A percentile compares a stretch with the other conserved stretches of the same genome.
Evolutionary conservation across 1,139 yeast genomes (phyloP).

Genomic region (Komagataea norvegica): DNA sequence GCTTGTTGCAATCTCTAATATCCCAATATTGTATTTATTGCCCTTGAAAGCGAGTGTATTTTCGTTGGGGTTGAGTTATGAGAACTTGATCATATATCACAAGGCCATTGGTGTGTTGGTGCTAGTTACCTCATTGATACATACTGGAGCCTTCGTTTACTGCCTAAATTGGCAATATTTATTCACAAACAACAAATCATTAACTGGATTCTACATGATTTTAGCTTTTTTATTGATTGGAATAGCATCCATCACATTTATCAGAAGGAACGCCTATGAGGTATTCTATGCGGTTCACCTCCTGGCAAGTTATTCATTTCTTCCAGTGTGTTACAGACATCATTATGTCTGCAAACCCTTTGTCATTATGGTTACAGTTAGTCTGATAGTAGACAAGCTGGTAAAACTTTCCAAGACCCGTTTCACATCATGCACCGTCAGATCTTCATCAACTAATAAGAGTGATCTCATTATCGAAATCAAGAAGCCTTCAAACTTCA

Average conservation of each 20-base stretch:
- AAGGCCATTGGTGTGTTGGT: conserved; percentile 22
- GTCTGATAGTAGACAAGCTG: conserved; percentile 19
- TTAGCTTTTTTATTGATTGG: conserved; percentile 15
- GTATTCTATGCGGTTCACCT: conserved; percentile 22
- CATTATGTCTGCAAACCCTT: conserved; percentile 24
- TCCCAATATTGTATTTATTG: conserved; percentile 24
- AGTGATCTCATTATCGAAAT: conserved; percentile 7
- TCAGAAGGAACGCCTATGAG: conserved; percentile 20
- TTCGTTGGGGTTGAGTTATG: conserved; percentile 21
- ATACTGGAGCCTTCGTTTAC: conserved; percentile 16
- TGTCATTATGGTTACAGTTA: conserved; percentile 14
- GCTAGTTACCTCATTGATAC: conserved; percentile 18
- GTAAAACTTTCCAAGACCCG: conserved; percentile 11
- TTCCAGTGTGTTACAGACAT: conserved; percentile 24
- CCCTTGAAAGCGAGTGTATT: conserved; percentile 25
- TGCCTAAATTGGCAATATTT: conserved; percentile 21
- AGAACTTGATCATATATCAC: conserved; percentile 23
- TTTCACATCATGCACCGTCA: conserved; percentile 1
- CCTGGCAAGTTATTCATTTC: conserved; percentile 16
- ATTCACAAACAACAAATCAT: conserved; percentile 7
- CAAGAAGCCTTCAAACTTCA: conserved; percentile 11
- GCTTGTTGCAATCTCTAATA: conserved; percentile 22
- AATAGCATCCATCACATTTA: conserved; percentile 14
- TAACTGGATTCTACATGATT: conserved; percentile 18
- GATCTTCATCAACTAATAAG: conserved; percentile 1